Conservation (phyloP, 495 filamentous ascomycete species). For the Geoglossum glabrum region DNA sequence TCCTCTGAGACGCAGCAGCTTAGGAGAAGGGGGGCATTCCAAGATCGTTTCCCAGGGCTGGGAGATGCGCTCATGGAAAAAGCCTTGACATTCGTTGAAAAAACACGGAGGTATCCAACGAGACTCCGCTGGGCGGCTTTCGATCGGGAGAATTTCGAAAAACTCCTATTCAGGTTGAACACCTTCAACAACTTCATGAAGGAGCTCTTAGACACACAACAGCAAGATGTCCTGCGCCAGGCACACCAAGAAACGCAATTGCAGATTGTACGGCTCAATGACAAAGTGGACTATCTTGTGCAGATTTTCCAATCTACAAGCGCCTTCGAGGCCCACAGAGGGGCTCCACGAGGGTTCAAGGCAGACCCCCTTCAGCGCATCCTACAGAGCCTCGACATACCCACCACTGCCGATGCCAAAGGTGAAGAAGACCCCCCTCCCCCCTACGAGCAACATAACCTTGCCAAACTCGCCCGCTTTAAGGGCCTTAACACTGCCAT, state of each 20-base stretch:
- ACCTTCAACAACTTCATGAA: conserved; percentile 15
- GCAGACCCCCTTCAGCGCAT: neutral
- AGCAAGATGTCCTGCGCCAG: conserved; percentile 12
- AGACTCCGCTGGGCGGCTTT: conserved; percentile 12
- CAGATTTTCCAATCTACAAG: conserved; percentile 11
- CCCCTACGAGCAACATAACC: neutral
- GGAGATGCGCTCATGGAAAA: conserved; percentile 10
- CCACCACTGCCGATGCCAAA: conserved; percentile 3
- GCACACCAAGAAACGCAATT: conserved; percentile 10
- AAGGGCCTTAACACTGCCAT: conserved; percentile 13
- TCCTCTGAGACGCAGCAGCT: conserved; percentile 7
- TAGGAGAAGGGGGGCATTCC: conserved; percentile 4
- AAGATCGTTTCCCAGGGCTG: conserved; percentile 11
- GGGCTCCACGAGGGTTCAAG: neutral
- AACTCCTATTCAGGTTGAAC: conserved; percentile 11
- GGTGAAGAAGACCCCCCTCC: neutral
- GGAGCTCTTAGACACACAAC: conserved; percentile 12
- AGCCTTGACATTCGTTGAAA: conserved; percentile 10
- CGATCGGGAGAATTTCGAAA: conserved; percentile 12
- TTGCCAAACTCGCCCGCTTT: conserved; percentile 12
- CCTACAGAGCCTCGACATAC: conserved; percentile 8
- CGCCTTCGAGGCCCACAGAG: neutral
- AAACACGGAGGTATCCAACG: conserved; percentile 6
- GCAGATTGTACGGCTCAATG: conserved; percentile 16
- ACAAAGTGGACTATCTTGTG: conserved; percentile 13